Conservation (phyloP, 805 yeast species). For the Lachancea waltii region DNA sequence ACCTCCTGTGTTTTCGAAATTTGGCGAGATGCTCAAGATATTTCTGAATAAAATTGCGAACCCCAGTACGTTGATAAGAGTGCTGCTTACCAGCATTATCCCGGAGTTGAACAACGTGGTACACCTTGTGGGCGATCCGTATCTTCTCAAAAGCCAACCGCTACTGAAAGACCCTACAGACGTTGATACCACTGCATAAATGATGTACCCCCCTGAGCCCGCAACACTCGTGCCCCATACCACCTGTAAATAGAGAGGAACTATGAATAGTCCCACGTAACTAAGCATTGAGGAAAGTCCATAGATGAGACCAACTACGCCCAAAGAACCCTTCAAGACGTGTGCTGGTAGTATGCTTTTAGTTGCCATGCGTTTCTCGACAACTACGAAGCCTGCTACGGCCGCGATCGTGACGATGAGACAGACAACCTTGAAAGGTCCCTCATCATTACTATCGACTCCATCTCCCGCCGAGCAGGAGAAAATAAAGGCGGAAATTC, state of each 20-base stretch:
- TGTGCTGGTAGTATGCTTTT: slow-evolving; percentile 39
- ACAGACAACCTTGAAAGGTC: slow-evolving; percentile 2
- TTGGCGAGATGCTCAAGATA: slow-evolving; percentile 12
- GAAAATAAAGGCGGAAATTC: slow-evolving; percentile 33
- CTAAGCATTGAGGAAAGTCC: slow-evolving; percentile 35
- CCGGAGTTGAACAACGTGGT: slow-evolving; percentile 22
- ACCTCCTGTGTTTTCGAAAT: slow-evolving; percentile 1
- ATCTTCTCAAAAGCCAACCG: slow-evolving; percentile 31
- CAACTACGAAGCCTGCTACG: slow-evolving; percentile 22
- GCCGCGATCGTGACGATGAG: slow-evolving; percentile 10
- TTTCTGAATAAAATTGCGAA: slow-evolving; percentile 11
- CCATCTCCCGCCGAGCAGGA: slow-evolving; percentile 26
- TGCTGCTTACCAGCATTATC: slow-evolving; percentile 10
- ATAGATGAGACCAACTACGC: slow-evolving; percentile 34
- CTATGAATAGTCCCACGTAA: slow-evolving; percentile 33
- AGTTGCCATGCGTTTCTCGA: slow-evolving; percentile 34
- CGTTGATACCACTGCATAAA: slow-evolving; percentile 36
- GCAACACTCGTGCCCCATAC: slow-evolving; percentile 36
- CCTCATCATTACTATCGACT: background rate
- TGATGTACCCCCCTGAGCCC: slow-evolving; percentile 36
- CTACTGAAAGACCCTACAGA: slow-evolving; percentile 37
- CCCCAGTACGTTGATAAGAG: slow-evolving; percentile 17
- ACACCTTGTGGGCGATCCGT: slow-evolving; percentile 16
- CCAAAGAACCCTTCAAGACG: slow-evolving; percentile 35
- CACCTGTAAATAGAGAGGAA: slow-evolving; percentile 41